Evolutionary conservation across 257 asterid species (phyloP).

Genomic region (Solanum microdontum): DNA sequence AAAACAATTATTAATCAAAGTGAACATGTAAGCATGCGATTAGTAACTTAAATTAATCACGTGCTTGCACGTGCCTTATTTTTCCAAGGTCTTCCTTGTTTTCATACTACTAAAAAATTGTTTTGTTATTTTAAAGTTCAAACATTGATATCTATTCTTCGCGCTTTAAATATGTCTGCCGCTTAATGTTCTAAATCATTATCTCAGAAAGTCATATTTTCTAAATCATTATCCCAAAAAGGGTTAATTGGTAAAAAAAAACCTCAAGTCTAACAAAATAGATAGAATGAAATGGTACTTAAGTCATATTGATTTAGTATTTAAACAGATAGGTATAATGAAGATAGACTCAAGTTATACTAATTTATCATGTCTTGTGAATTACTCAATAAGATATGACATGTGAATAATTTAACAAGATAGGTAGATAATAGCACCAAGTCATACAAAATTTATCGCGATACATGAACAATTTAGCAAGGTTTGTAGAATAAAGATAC

Average conservation of each 20-base stretch:
- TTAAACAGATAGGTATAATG: neutral
- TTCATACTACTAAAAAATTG: neutral
- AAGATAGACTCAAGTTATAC: neutral
- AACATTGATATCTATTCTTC: neutral
- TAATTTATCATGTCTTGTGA: neutral
- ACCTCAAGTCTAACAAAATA: neutral
- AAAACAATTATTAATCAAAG: neutral
- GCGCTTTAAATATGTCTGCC: neutral
- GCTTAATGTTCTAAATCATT: neutral
- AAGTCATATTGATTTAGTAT: neutral
- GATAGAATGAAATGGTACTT: neutral
- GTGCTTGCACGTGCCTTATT: conserved; percentile 20
- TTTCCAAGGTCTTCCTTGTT: neutral
- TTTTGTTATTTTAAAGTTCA: neutral
- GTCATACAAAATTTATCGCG: neutral
- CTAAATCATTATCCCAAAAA: neutral
- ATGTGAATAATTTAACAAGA: neutral
- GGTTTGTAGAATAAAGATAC: neutral
- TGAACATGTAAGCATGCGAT: neutral
- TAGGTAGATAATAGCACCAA: neutral
- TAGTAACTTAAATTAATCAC: conserved; percentile 5
- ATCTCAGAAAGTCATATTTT: neutral
- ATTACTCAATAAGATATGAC: neutral
- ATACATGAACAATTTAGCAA: neutral
- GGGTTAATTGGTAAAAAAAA: neutral